Conservation (phyloP, 2,329 filamentous ascomycete species). For the Verticillium albo-atrum region DNA sequence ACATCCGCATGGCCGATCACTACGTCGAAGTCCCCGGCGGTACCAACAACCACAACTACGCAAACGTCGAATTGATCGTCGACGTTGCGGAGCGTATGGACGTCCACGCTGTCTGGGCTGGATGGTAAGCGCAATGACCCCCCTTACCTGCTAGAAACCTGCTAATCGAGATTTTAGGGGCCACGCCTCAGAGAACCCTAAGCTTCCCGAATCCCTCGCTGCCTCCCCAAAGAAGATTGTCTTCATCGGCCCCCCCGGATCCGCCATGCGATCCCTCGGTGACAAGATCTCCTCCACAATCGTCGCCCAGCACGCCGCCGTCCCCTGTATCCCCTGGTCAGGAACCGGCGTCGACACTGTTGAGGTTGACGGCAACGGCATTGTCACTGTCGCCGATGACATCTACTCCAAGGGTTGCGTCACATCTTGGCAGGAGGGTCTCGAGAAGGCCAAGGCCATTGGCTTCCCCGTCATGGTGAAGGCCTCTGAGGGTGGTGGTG, state of each 20-base stretch:
- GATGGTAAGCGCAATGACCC: conserved; percentile 66
- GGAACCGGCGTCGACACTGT: conserved; percentile 87
- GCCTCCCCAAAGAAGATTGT: conserved; percentile 98
- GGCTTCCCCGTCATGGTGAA: conserved; percentile 99
- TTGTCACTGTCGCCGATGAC: conserved; percentile 86
- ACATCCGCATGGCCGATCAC: conserved; percentile 99
- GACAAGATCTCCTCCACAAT: conserved; percentile 99
- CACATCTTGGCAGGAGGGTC: conserved; percentile 81
- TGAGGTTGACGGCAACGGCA: conserved; percentile 70
- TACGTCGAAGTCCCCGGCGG: conserved; percentile 98
- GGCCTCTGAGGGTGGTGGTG: conserved; percentile 98
- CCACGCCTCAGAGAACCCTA: conserved; percentile 97
- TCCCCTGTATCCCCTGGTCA: conserved; percentile 99
- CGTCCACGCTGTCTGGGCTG: conserved; percentile 97
- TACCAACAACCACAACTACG: conserved; percentile 99
- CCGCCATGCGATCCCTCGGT: conserved; percentile 96
- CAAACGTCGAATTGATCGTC: conserved; percentile 98
- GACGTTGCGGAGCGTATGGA: conserved; percentile 98
- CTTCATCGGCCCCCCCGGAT: conserved; percentile 96
- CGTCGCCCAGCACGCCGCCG: conserved; percentile 91
- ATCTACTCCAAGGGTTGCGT: conserved; percentile 91
- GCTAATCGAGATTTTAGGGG: conserved; percentile 54
- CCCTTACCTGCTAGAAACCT: neutral
- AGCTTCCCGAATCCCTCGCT: conserved; percentile 90
- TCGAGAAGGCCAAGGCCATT: conserved; percentile 80